Conservation (phyloP, 2,329 filamentous ascomycete species). For the Hypocreales sp. region DNA sequence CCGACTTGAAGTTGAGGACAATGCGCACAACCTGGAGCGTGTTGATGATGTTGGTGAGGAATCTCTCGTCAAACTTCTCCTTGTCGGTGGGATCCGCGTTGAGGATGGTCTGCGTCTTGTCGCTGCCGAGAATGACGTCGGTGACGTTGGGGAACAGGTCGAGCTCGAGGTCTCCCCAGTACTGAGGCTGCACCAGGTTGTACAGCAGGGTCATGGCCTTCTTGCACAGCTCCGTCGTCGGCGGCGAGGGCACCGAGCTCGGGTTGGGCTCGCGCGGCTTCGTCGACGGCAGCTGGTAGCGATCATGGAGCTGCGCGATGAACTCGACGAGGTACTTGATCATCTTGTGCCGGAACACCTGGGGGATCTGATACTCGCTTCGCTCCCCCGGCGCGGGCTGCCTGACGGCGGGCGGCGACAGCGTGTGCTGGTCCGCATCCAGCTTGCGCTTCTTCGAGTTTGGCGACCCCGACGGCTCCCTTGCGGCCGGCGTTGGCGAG, state of each 20-base stretch:
- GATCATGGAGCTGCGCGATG: slow-evolving; percentile 77
- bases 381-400: slow-evolving; percentile 28
- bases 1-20: slow-evolving; percentile 70
- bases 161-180: slow-evolving; percentile 85
- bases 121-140: slow-evolving; percentile 68
- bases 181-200: slow-evolving; percentile 70
- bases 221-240: slow-evolving; percentile 65
- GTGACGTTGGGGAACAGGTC: slow-evolving; percentile 86
- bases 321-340: slow-evolving; percentile 93
- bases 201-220: slow-evolving; percentile 71
- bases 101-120: slow-evolving; percentile 52
- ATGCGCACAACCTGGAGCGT: slow-evolving; percentile 85
- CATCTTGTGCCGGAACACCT: slow-evolving; percentile 58
- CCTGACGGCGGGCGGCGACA: slow-evolving; percentile 36
- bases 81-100: slow-evolving; percentile 44
- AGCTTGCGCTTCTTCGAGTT: slow-evolving; percentile 60
- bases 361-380: slow-evolving; percentile 52
- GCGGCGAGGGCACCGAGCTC: slow-evolving; percentile 30
- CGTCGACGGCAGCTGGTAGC: slow-evolving; percentile 61
- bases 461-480: slow-evolving; percentile 50
- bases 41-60: slow-evolving; percentile 80
- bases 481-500: slow-evolving; percentile 8
- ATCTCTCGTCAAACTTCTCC: slow-evolving; percentile 69
- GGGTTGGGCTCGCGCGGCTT: slow-evolving; percentile 41
- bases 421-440: slow-evolving; percentile 42